Evolutionary conservation across 371 early-diverging fungal species (phyloP), one percentile per base, ranked within the genome.

Genomic region (Rhizopus arrhizus): DNA sequence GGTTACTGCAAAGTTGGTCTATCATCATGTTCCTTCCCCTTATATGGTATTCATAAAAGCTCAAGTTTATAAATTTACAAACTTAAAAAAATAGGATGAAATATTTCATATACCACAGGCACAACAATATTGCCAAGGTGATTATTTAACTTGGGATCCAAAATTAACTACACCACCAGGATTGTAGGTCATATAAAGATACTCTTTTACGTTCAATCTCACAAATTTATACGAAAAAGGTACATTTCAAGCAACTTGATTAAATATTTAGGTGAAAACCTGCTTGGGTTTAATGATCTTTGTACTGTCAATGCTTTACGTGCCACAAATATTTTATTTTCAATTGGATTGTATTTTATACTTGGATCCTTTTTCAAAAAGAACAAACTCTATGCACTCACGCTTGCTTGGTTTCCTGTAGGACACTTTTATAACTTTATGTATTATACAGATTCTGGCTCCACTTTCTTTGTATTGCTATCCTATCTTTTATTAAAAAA

Each of bases 141-240:
- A 85, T 54, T 97, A 81, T 62, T 58, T 52, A 48, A 67, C 66
- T 8, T 96, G 95, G 91, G 93, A 98, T 70, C 89, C 90, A 31
- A 98, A 95, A 73, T 70, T 98, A 34, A 98, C 98, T 5, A 98
- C 98, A 28, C 98, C 97, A 35, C 97, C 98, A 16, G 97, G 97
- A 12, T 82, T 97, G 88, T 97, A 92, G 63, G 72, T 75, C 33
- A 33, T 40, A 12, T 12, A 10, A 40, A 40, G 12, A 7, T 40
- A 40, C 12, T 10, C 10, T 12, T 40, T 40, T 22, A 22, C 0
- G 22, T 22, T 22, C 22, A 22, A 22, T 22, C 22, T 22, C 22
- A 22, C 22, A 22, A 22, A 22, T 22, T 22, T 22, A 22, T 40
- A 40, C 8, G 12, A 43, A 43, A 43, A 43, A 82, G 84, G 53